Percentiles rank a stretch among this genome's conserved stretches.
Evolutionary conservation across 306 rosid species (phyloP).

Genomic region (Hippophae rhamnoides): DNA sequence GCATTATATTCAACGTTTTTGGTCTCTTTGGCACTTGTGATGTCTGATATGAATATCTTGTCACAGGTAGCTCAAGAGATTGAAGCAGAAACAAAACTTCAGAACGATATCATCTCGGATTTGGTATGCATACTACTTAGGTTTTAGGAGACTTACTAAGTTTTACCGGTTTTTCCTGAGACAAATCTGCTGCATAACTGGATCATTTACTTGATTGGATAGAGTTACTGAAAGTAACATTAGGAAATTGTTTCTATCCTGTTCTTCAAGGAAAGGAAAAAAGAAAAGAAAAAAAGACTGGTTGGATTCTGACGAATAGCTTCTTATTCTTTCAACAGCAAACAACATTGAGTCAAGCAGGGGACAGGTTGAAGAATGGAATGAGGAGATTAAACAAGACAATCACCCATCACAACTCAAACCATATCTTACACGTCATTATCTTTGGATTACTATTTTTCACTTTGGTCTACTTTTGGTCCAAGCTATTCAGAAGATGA

Average conservation of each 20-base stretch:
- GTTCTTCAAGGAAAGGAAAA: too few relatives aligned
- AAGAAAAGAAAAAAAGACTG: background rate
- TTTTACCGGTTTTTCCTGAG: background rate
- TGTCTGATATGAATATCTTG: background rate
- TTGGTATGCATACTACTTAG: conserved; percentile 7
- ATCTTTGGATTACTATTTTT: conserved; percentile 23
- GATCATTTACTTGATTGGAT: too few relatives aligned
- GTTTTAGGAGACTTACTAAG: background rate
- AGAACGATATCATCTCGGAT: conserved; percentile 25
- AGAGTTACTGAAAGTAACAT: too few relatives aligned
- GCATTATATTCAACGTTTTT: background rate
- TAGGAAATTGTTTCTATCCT: too few relatives aligned
- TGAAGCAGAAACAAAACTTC: conserved; percentile 22
- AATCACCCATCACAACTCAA: conserved; percentile 15
- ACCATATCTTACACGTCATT: conserved; percentile 24
- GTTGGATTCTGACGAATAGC: conserved; percentile 11
- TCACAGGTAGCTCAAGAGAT: conserved; percentile 33
- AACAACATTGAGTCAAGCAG: conserved; percentile 27
- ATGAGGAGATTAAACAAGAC: conserved; percentile 25
- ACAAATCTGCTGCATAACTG: too few relatives aligned
- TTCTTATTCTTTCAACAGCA: conserved; percentile 19
- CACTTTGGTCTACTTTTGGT: conserved; percentile 20
- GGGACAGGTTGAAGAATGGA: conserved; percentile 23
- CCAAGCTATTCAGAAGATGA: conserved; percentile 22
- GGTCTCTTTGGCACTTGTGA: background rate